Conservation (phyloP, 2,329 filamentous ascomycete species). For the Tolypocladium inflatum region DNA sequence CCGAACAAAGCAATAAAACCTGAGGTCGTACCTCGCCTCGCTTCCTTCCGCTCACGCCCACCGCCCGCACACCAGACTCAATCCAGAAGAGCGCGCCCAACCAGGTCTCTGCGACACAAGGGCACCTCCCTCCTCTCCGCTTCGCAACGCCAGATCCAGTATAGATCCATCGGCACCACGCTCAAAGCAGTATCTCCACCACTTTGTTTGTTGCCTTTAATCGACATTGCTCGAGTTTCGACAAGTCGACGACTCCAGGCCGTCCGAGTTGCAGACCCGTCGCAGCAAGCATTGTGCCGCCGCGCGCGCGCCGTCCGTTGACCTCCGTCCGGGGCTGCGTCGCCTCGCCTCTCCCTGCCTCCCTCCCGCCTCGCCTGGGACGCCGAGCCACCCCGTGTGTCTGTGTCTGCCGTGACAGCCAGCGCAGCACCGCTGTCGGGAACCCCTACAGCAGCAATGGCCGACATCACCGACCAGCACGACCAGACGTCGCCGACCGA, state of each 20-base stretch:
- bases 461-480: slow-evolving; percentile 72
- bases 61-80: slow-evolving; percentile 24
- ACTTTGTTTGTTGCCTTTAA: slow-evolving; percentile 40
- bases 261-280: not conserved
- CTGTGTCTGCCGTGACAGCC: not conserved
- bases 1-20: slow-evolving; percentile 7
- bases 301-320: not conserved
- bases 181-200: slow-evolving; percentile 57
- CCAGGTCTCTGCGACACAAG: slow-evolving; percentile 48
- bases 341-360: not conserved
- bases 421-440: slow-evolving; percentile 4
- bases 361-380: not conserved
- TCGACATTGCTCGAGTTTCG: slow-evolving; percentile 9
- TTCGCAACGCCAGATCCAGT: slow-evolving; percentile 54
- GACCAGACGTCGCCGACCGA: slow-evolving; percentile 66
- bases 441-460: slow-evolving; percentile 39
- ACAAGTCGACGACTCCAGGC: not conserved
- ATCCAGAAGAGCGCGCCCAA: slow-evolving; percentile 34
- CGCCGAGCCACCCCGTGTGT: not conserved
- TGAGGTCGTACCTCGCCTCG: slow-evolving; percentile 17
- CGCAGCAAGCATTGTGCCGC: not conserved
- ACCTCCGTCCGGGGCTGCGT: not conserved
- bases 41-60: slow-evolving; percentile 28
- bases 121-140: slow-evolving; percentile 32
- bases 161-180: slow-evolving; percentile 56